Evolutionary conservation across 1,139 yeast species (phyloP), one percentile per base, ranked within the genome.

Genomic region (Blastobotrys illinoisensis): DNA sequence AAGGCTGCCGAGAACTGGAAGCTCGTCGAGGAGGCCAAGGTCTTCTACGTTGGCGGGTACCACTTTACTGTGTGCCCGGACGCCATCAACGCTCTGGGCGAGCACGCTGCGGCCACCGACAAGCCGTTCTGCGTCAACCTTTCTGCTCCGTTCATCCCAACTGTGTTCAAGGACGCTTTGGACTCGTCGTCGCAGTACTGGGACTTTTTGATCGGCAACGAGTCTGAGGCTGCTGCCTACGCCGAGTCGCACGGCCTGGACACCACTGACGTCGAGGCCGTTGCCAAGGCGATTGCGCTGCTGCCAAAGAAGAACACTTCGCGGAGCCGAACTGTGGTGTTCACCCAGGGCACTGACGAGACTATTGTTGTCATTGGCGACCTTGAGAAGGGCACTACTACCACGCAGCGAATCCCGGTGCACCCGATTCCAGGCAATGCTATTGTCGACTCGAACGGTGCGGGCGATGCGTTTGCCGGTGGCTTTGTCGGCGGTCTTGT

Each of bases 401-500:
- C 78, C 47, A 74, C 80, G 59, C 72, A 79, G 62, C 76, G 77
- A 65, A 83, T 73, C 78, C 79, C 86, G 52, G 97, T 93, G 54
- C 85, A 82, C 64, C 80, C 85, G 59, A 79, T 93, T 68, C 86
- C 81, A 49, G 68, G 81, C 49, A 74, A 79, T 52, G 78, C 86
- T 73, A 80, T 93, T 61, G 85, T 80, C 56, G 99, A 93, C 76
- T 88, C 98, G 70, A 93, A 93, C 75, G 99, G 99, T 78, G 99
- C 99, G 49, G 99, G 99, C 72, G 99, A 93, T 71, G 98, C 99
- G 21, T 93, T 93, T 70, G 99, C 98, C 57, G 96, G 96, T 69
- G 99, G 99, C 56, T 93, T 93, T 73, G 75, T 91, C 64, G 97
- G 97, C 58, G 95, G 91, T 58, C 76, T 91, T 63, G 95, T 88